These are phyloP conservation scores for Sclerotinia borealis DNA, from an alignment of 2,329 filamentous ascomycete genomes.

Conservation along the genomic window DNA sequence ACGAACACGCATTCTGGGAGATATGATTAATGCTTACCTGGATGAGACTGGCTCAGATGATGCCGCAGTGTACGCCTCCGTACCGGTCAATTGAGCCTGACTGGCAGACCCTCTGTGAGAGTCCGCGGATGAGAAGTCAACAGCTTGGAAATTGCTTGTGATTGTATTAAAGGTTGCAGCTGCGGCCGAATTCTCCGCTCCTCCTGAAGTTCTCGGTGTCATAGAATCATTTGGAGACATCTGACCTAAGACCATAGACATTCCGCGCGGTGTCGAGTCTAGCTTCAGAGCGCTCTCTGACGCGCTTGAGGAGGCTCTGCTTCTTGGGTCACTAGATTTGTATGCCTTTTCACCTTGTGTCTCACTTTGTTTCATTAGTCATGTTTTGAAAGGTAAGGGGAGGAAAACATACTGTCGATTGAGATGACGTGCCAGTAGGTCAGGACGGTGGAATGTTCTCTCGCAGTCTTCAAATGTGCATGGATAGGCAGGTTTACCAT, in stretches of 20 bases:
- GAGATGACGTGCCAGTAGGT: constrained; percentile 53
- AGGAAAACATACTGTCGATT: constrained; percentile 43
- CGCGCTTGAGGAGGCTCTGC: constrained; percentile 27
- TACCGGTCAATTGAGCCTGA: constrained; percentile 20
- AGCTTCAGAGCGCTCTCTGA: constrained; percentile 21
- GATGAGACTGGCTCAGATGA: constrained; percentile 20
- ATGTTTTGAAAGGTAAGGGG: not conserved
- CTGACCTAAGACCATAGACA: constrained; percentile 12
- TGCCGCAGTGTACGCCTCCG: constrained; percentile 18
- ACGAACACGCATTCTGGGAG: not conserved
- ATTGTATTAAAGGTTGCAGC: constrained; percentile 21
- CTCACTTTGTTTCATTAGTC: constrained; percentile 35
- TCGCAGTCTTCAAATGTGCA: constrained; percentile 51
- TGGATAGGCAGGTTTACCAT: constrained; percentile 46
- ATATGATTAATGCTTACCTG: constrained; percentile 7
- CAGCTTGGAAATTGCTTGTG: constrained; percentile 22
- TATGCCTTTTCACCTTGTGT: constrained; percentile 40
- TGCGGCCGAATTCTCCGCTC: constrained; percentile 22
- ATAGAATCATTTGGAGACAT: constrained; percentile 20
- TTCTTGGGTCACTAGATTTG: constrained; percentile 24
- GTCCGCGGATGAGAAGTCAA: constrained; percentile 19
- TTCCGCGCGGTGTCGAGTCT: not conserved
- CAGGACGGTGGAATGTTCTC: constrained; percentile 51
- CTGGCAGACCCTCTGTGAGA: constrained; percentile 21
- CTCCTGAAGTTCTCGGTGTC: constrained; percentile 23